A percentile compares a stretch with the other conserved stretches of the same genome.
phyloP scores from a whole-genome alignment of 2,329 filamentous ascomycete species.

The Ophiostoma ips region DNA sequence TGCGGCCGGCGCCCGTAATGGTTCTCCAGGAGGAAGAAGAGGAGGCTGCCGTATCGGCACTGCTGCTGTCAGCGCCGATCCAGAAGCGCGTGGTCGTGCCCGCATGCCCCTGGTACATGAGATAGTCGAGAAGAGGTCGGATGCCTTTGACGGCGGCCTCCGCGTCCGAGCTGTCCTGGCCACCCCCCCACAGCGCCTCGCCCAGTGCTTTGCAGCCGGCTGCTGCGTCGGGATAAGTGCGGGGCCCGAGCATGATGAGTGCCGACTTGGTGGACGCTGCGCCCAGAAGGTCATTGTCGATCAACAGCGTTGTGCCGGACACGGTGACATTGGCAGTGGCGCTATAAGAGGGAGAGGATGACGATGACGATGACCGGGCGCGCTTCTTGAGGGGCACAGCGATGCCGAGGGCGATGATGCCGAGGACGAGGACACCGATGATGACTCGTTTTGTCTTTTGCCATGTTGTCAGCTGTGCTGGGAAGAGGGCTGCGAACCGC shows the following conservation, averaged over 20 bases:
- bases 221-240: slow-evolving; percentile 18
- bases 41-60: background rate
- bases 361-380: background rate
- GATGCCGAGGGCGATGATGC: slow-evolving; percentile 3
- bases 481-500: too few species aligned
- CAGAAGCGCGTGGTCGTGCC: slow-evolving; percentile 21
- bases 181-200: slow-evolving; percentile 27
- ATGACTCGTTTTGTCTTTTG: slow-evolving; percentile 9
- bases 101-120: slow-evolving; percentile 20
- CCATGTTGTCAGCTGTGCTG: too few species aligned
- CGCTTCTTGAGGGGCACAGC: slow-evolving; percentile 5
- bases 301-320: slow-evolving; percentile 24
- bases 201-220: slow-evolving; percentile 23
- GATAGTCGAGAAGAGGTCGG: slow-evolving; percentile 23
- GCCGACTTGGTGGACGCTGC: slow-evolving; percentile 20
- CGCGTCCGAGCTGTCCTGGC: slow-evolving; percentile 5
- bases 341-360: background rate
- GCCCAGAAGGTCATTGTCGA: slow-evolving; percentile 29
- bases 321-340: background rate
- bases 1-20: slow-evolving; percentile 18
- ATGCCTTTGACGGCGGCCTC: slow-evolving; percentile 16
- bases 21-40: slow-evolving; percentile 10
- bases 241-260: slow-evolving; percentile 22
- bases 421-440: slow-evolving; percentile 12
- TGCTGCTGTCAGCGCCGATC: slow-evolving; percentile 17